Conservation (phyloP, 2,329 filamentous ascomycete species). For the Fusarium tupiense region DNA sequence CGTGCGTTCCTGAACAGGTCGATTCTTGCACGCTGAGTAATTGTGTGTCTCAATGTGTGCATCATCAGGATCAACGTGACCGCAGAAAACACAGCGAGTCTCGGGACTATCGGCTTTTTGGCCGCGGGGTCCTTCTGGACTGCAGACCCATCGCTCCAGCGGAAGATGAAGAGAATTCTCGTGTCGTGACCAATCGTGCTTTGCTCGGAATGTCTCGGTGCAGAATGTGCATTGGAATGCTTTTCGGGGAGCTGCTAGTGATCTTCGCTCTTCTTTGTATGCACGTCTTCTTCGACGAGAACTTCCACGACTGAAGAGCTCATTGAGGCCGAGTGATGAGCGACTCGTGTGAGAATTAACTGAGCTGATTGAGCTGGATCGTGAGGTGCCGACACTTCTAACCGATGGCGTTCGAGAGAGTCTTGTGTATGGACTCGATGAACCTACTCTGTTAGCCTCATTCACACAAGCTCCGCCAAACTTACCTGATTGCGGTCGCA, state of each 20-base stretch:
- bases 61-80: conserved; percentile 44
- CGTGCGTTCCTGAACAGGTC: conserved; percentile 54
- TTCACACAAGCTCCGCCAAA: rapidly evolving
- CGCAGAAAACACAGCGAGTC: conserved; percentile 51
- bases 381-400: conserved; percentile 18
- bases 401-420: conserved; percentile 26
- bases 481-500: conserved; percentile 25
- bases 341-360: conserved; percentile 31
- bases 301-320: conserved; percentile 22
- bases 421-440: conserved; percentile 27
- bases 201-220: conserved; percentile 56
- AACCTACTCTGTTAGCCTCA: conserved; percentile 4
- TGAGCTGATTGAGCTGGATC: conserved; percentile 32
- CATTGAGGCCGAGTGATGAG: conserved; percentile 26
- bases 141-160: conserved; percentile 58
- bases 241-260: conserved; percentile 22
- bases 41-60: conserved; percentile 51
- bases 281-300: conserved; percentile 29
- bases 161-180: conserved; percentile 58
- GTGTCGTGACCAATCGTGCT: conserved; percentile 60
- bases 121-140: conserved; percentile 48
- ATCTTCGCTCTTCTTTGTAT: conserved; percentile 30
- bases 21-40: conserved; percentile 59
- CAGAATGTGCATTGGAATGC: conserved; percentile 57
- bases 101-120: conserved; percentile 47